Evolutionary conservation across 768 basidiomycete genomes (phyloP).

Genomic region (Termitomyces titanicus): DNA sequence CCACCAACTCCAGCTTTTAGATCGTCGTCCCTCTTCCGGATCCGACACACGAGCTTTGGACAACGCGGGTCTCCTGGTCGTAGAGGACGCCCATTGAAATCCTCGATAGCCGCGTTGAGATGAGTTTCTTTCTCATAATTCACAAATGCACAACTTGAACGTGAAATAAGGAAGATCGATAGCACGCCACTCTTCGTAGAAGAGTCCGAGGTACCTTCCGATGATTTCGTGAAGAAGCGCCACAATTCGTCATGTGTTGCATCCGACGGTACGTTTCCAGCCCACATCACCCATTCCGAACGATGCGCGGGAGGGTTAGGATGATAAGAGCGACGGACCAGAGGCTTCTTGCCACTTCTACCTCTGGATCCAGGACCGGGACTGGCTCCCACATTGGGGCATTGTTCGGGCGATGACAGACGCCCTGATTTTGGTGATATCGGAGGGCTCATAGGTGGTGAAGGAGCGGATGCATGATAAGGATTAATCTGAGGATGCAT

Average conservation of each 20-base stretch:
- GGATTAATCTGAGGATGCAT: conserved; percentile 22
- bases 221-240: conserved; percentile 65
- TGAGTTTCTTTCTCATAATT: conserved; percentile 71
- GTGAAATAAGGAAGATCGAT: conserved; percentile 89
- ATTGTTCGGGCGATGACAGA: conserved; percentile 3
- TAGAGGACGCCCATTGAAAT: conserved; percentile 69
- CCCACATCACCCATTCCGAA: conserved; percentile 97
- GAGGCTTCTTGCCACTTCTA: conserved; percentile 22
- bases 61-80: conserved; percentile 71
- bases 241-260: conserved; percentile 82
- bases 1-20: conserved; percentile 86
- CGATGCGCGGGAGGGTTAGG: conserved; percentile 70
- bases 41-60: conserved; percentile 78
- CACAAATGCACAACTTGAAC: conserved; percentile 93
- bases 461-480: conserved; percentile 12
- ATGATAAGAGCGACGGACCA: conserved; percentile 56
- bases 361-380: conserved; percentile 5
- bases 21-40: conserved; percentile 80
- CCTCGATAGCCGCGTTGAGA: conserved; percentile 62
- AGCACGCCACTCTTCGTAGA: conserved; percentile 51
- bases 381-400: conserved; percentile 2
- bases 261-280: conserved; percentile 86
- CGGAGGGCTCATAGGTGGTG: conserved; percentile 17
- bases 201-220: neutral
- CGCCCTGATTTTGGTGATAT: conserved; percentile 7